Evolutionary conservation across 805 yeast species (phyloP).

Genomic region (Ogataea pignaliae): DNA sequence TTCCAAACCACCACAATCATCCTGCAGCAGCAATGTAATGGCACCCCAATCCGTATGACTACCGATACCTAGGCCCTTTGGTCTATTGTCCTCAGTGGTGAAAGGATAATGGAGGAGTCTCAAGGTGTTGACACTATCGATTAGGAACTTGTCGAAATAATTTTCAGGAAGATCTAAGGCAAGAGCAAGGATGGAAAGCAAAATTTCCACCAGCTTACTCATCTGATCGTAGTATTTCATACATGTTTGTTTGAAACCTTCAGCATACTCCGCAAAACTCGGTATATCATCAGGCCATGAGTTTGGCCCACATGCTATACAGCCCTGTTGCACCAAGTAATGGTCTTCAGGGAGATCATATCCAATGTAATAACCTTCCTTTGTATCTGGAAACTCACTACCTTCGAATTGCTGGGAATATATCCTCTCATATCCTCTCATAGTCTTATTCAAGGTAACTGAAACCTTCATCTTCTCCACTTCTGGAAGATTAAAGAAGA

Average conservation of each 20-base stretch:
- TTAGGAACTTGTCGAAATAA: slow-evolving; percentile 21
- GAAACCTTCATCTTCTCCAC: slow-evolving; percentile 19
- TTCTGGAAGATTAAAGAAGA: slow-evolving; percentile 20
- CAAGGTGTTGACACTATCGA: slow-evolving; percentile 26
- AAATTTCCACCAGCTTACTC: no score
- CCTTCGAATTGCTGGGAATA: slow-evolving; percentile 15
- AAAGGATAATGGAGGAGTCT: slow-evolving; percentile 31
- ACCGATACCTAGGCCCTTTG: slow-evolving; percentile 28
- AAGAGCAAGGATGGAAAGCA: slow-evolving; percentile 16
- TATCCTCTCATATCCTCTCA: slow-evolving; percentile 19
- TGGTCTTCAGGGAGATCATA: slow-evolving; percentile 14
- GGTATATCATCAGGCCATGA: slow-evolving; percentile 16
- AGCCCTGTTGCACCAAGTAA: slow-evolving; percentile 7
- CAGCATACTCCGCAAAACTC: slow-evolving; percentile 5
- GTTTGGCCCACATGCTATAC: slow-evolving; percentile 18
- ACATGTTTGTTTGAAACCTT: not conserved
- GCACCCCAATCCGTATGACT: slow-evolving; percentile 34
- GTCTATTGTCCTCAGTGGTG: slow-evolving; percentile 22
- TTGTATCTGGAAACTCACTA: slow-evolving; percentile 20
- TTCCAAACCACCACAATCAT: slow-evolving; percentile 31
- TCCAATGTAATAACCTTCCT: slow-evolving; percentile 29
- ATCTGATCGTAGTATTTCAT: not conserved
- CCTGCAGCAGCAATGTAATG: slow-evolving; percentile 30
- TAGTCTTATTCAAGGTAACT: slow-evolving; percentile 12
- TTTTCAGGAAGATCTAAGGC: slow-evolving; percentile 26